These are phyloP conservation scores for Lupinus albus DNA, from an alignment of 306 rosid species.

Conservation along the genomic window DNA sequence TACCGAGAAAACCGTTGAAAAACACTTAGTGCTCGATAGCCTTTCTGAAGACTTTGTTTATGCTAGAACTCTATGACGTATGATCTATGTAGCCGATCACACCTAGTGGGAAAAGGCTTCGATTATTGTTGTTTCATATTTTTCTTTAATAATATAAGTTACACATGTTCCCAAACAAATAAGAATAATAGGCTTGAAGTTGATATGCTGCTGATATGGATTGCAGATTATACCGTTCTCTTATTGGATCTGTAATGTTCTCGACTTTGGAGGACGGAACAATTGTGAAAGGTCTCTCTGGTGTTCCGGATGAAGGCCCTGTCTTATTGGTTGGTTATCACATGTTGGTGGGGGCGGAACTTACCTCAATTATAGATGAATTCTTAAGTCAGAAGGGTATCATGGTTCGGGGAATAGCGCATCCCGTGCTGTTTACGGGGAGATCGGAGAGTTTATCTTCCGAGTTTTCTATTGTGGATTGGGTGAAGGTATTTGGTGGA, in stretches of 20 bases:
- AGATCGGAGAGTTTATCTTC: constrained; percentile 25
- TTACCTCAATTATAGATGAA: constrained; percentile 52
- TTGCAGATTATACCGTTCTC: constrained; percentile 58
- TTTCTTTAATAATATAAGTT: constrained; percentile 38
- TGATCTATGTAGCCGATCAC: background rate
- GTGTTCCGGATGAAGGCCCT: constrained; percentile 93
- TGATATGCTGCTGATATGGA: constrained; percentile 32
- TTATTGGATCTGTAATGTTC: constrained; percentile 62
- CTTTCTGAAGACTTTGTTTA: too few species aligned
- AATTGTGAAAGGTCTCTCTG: constrained; percentile 82
- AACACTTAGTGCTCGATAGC: too few species aligned
- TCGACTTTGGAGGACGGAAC: constrained; percentile 88
- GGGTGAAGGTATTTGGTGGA: constrained; percentile 72
- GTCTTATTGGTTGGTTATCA: constrained; percentile 84
- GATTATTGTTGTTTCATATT: constrained; percentile 38
- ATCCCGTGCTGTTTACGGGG: constrained; percentile 60
- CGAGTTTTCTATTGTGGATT: constrained; percentile 56
- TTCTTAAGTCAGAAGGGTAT: constrained; percentile 71
- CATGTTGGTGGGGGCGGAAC: constrained; percentile 78
- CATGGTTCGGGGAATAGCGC: constrained; percentile 74
- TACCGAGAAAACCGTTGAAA: too few species aligned
- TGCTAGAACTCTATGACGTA: background rate
- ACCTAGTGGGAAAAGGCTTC: background rate
- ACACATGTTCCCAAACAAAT: constrained; percentile 8
- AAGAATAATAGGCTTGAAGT: constrained; percentile 1